These are phyloP conservation scores for Sporisorium reilianum DNA, from an alignment of 1,284 basidiomycete genomes.

Conservation along the genomic window DNA sequence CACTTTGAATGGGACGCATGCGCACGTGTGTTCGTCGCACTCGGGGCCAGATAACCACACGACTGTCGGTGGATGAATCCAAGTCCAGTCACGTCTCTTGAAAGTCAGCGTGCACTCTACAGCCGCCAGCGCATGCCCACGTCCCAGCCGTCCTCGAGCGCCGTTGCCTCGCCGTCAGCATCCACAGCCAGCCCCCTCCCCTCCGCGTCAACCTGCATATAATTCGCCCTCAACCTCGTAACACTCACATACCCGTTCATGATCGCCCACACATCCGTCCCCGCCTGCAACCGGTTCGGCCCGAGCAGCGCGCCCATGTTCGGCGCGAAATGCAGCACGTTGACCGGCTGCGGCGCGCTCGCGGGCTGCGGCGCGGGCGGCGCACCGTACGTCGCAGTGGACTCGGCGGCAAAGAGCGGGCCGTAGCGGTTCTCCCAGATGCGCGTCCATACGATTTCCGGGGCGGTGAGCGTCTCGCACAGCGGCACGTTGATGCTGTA, in stretches of 20 bases:
- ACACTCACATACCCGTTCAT: constrained; percentile 61
- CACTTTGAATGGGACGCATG: constrained; percentile 42
- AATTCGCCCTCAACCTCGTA: constrained; percentile 55
- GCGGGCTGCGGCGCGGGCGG: constrained; percentile 33
- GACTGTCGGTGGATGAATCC: no score
- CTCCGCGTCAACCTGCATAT: constrained; percentile 44
- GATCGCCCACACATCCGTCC: constrained; percentile 66
- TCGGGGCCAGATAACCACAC: constrained; percentile 39
- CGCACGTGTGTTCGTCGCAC: constrained; percentile 29
- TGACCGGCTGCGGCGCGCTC: constrained; percentile 46
- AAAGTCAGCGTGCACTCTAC: constrained; percentile 13
- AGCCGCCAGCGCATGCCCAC: constrained; percentile 47
- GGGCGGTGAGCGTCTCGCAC: constrained; percentile 53
- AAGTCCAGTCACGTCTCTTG: no score
- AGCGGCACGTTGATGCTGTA: constrained; percentile 68
- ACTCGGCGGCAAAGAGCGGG: constrained; percentile 41
- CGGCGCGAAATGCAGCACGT: constrained; percentile 59
- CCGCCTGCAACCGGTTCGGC: constrained; percentile 42
- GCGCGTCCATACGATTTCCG: constrained; percentile 61
- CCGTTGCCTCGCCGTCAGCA: neutral
- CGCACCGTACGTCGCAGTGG: constrained; percentile 21
- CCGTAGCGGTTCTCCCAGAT: constrained; percentile 63
- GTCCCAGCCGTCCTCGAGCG: constrained; percentile 34
- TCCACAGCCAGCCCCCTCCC: constrained; percentile 40
- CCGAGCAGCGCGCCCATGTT: constrained; percentile 59